These are phyloP conservation scores for Yamadazyma atlantica DNA, from an alignment of 1,139 yeast genomes.

Conservation along the genomic window DNA sequence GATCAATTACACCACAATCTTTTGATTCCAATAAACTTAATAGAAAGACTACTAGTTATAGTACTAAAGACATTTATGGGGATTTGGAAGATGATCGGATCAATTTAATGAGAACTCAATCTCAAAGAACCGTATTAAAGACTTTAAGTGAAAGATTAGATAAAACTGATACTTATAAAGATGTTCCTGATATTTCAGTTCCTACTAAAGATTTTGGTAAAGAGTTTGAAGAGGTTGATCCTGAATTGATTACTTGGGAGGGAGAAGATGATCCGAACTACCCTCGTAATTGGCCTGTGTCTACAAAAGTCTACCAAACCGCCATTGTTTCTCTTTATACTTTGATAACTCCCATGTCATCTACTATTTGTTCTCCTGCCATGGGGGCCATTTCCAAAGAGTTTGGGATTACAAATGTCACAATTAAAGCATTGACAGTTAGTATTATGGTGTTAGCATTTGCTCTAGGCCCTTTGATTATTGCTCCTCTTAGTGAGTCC, in stretches of 20 bases:
- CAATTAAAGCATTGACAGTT: conserved; percentile 49
- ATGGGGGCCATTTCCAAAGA: conserved; percentile 43
- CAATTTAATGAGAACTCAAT: conserved; percentile 31
- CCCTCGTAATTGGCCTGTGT: conserved; percentile 59
- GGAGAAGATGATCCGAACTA: conserved; percentile 57
- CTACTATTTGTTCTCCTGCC: conserved; percentile 62
- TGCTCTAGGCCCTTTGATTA: conserved; percentile 60
- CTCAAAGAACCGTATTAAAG: conserved; percentile 36
- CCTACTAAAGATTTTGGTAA: conserved; percentile 48
- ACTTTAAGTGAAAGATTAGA: conserved; percentile 22
- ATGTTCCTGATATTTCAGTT: conserved; percentile 34
- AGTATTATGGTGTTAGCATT: conserved; percentile 62
- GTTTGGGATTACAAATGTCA: conserved; percentile 36
- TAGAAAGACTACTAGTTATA: conserved; percentile 19
- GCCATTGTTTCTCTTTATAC: conserved; percentile 53
- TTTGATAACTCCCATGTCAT: conserved; percentile 57
- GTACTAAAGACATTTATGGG: conserved; percentile 32
- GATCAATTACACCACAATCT: conserved; percentile 13
- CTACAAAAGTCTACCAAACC: conserved; percentile 44
- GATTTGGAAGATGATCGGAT: conserved; percentile 24
- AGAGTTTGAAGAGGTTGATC: conserved; percentile 53
- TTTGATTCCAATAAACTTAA: conserved; percentile 15
- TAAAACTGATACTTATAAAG: conserved; percentile 20
- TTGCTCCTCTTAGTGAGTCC: conserved; percentile 62
- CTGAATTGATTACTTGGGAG: conserved; percentile 67